phyloP scores from a whole-genome alignment of 2,329 filamentous ascomycete genomes.

The Paradendryphiella salina region DNA sequence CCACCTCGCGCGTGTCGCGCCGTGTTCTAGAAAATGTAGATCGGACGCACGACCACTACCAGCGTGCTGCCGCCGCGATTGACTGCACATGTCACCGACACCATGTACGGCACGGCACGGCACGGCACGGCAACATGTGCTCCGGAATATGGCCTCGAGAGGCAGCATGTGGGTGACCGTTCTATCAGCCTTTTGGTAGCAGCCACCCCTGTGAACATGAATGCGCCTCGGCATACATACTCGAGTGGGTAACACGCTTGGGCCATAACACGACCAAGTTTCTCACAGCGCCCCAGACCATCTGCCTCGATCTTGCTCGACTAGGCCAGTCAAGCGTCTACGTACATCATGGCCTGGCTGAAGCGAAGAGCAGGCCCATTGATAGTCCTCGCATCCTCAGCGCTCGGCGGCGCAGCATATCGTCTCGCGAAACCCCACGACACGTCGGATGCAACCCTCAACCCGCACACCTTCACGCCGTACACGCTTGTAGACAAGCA shows the following conservation, averaged over 20 bases:
- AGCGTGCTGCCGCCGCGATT: too few species aligned
- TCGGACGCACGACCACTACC: background rate
- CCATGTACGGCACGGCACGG: too few species aligned
- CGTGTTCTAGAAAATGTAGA: constrained; percentile 3
- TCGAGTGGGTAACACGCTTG: constrained; percentile 9
- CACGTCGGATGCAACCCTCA: constrained; percentile 50
- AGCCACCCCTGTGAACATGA: background rate
- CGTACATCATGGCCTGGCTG: constrained; percentile 34
- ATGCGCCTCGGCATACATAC: constrained; percentile 10
- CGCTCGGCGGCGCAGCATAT: constrained; percentile 42
- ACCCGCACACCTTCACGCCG: constrained; percentile 63
- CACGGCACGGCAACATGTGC: too few species aligned
- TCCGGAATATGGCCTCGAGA: too few species aligned
- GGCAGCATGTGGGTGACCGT: background rate
- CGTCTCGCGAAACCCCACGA: constrained; percentile 32
- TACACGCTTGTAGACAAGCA: constrained; percentile 67
- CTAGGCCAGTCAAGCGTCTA: background rate
- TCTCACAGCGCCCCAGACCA: background rate
- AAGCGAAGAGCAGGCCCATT: constrained; percentile 35
- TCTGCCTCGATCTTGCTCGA: background rate
- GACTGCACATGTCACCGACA: too few species aligned
- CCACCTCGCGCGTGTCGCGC: constrained; percentile 1
- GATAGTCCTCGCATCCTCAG: constrained; percentile 41
- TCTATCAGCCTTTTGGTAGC: background rate
- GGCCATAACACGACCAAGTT: constrained; percentile 13